Base-by-base conservation (phyloP, 208 protist genomes). In the Leptomonas seymouri region DNA sequence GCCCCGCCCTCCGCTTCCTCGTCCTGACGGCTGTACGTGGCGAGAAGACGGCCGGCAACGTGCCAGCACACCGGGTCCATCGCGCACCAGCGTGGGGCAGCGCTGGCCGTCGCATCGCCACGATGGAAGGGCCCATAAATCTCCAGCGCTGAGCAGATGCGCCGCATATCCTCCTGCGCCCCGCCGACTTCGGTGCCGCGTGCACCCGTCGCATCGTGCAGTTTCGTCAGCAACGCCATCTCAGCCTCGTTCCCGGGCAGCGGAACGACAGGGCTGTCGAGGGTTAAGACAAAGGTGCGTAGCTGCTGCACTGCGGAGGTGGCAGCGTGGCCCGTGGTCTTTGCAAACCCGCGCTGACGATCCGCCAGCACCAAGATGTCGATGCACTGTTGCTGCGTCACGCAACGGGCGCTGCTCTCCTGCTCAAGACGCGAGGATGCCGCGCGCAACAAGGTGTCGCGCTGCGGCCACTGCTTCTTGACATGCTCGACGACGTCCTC, bases 51-150 rank as follows among this genome's bases (percentile, higher is more conserved):
- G 4, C 70, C 78, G 3, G 84, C 77, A 7, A 86, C 21, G 34
- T 81, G 68, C 83, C 78, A 89, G 44, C 79, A 82, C 23, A 87
- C 39, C 14, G 76, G 51, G 27, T 50, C 36, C 75, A 83, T 86
- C 14, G 25, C 27, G 63, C 70, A 86, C 84, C 84, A 90, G 25
- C 59, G 56, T 6, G 62, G 56, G 12, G 54, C 23, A 15, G 14
- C 21, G 0, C 8, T 44, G 12, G 23, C 20, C 14, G 5, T 60
- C 36, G 45, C 34, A 28, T 36, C 14, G 31, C 3, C 27, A 14
- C 31, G 20, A 23, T 39, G 34, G 3, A 39, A 3, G 9, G 34
- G 3, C 9, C 34, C 34, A 3, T 3, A 12, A 39, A 39, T 9
- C 3, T 41, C 34, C 7, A 62, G 56, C 15, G 41, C 34, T 3